A percentile compares a stretch with the other conserved stretches of the same genome.
phyloP scores from a whole-genome alignment of 306 rosid genomes.

The Betula pendula region DNA sequence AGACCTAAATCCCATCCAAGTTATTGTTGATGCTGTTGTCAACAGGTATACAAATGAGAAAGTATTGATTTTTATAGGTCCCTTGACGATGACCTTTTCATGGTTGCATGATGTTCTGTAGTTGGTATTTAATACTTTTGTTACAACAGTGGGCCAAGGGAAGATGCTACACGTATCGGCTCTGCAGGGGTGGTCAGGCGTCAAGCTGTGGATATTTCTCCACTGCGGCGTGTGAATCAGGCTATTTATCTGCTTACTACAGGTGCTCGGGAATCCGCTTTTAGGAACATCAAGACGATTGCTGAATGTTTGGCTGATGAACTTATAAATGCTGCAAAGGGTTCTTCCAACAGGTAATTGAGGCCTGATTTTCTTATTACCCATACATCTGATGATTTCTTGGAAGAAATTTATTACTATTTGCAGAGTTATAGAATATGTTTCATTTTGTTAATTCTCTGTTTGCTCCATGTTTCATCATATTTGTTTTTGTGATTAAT shows the following conservation, averaged over 20 bases:
- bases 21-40: slow-evolving; percentile 36
- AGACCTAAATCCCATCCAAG: slow-evolving; percentile 39
- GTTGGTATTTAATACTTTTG: background rate
- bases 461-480: background rate
- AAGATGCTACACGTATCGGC: slow-evolving; percentile 61
- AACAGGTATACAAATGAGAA: slow-evolving; percentile 30
- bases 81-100: background rate
- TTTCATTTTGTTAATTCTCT: background rate
- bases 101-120: background rate
- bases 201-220: slow-evolving; percentile 61
- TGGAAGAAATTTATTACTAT: background rate
- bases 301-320: slow-evolving; percentile 60
- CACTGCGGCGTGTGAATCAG: slow-evolving; percentile 50
- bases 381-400: background rate
- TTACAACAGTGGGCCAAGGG: slow-evolving; percentile 53
- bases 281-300: slow-evolving; percentile 51
- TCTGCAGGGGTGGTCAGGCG: slow-evolving; percentile 62
- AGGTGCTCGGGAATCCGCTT: slow-evolving; percentile 55
- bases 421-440: background rate
- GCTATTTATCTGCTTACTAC: slow-evolving; percentile 57
- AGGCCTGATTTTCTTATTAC: background rate
- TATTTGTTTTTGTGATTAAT: background rate
- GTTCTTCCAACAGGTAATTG: slow-evolving; percentile 51
- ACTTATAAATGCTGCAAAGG: slow-evolving; percentile 58
- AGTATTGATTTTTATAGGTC: background rate